phyloP scores from a whole-genome alignment of 2,329 filamentous ascomycete species.

The Fusarium sp. region DNA sequence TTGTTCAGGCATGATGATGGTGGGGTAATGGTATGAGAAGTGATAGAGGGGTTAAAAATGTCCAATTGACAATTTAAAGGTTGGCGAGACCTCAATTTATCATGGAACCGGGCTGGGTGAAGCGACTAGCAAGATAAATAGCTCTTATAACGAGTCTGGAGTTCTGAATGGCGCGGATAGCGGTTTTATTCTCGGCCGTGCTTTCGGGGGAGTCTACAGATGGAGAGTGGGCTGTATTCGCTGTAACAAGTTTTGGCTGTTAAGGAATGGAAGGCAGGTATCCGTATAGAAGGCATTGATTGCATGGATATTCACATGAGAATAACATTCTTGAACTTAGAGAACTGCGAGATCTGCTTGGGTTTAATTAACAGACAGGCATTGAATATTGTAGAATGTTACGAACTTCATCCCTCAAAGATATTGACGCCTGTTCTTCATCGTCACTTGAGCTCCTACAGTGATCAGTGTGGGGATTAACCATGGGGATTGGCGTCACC shows the following conservation, averaged over 20 bases:
- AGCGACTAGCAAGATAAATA: constrained; percentile 21
- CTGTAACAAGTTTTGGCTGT: constrained; percentile 15
- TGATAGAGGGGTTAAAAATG: constrained; percentile 3
- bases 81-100: constrained; percentile 18
- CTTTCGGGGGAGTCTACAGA: constrained; percentile 39
- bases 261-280: background rate
- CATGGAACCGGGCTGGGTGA: background rate
- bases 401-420: background rate
- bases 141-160: constrained; percentile 9
- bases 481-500: constrained; percentile 9
- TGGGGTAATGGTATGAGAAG: constrained; percentile 30
- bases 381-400: too few species aligned
- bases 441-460: background rate
- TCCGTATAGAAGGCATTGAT: background rate
- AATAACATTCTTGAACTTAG: too few species aligned
- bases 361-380: too few species aligned
- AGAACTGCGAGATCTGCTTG: too few species aligned
- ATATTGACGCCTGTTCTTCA: background rate
- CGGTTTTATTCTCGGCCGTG: constrained; percentile 40
- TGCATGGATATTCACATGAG: too few species aligned
- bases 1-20: constrained; percentile 72
- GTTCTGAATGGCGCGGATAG: constrained; percentile 43
- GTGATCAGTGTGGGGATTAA: constrained; percentile 1
- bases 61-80: background rate
- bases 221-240: constrained; percentile 32